Percentiles rank a stretch among this genome's conserved stretches.
phyloP scores from a whole-genome alignment of 1,139 yeast species.

The Lizanozyma gosingica region DNA sequence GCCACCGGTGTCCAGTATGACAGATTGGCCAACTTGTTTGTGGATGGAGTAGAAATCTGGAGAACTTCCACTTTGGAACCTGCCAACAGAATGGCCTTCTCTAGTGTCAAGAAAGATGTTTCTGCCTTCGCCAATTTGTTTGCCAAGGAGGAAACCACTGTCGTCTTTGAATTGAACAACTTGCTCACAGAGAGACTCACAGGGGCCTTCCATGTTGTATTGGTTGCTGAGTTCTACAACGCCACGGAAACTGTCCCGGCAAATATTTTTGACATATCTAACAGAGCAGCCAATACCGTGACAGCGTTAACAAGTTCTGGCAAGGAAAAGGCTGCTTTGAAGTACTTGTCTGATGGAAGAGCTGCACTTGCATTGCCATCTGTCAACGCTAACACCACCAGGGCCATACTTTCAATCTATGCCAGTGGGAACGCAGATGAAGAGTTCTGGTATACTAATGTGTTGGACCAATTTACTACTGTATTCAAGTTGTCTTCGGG shows the following conservation, averaged over 20 bases:
- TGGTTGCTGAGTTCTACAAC: conserved; percentile 45
- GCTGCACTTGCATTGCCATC: conserved; percentile 31
- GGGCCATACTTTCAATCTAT: conserved; percentile 49
- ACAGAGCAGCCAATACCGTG: conserved; percentile 24
- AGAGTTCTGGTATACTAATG: conserved; percentile 76
- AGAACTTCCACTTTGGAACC: conserved; percentile 85
- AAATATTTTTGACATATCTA: conserved; percentile 12
- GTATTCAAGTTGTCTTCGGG: conserved; percentile 25
- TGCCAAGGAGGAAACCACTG: conserved; percentile 20
- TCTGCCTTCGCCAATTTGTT: conserved; percentile 50
- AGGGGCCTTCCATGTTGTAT: conserved; percentile 51
- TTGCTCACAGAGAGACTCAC: conserved; percentile 45
- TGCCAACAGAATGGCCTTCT: conserved; percentile 16
- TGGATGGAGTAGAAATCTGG: conserved; percentile 68
- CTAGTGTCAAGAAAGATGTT: conserved; percentile 53
- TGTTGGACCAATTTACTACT: conserved; percentile 38
- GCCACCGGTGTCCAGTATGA: conserved; percentile 70
- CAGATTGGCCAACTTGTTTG: conserved; percentile 60
- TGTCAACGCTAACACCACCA: conserved; percentile 42
- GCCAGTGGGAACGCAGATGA: conserved; percentile 73
- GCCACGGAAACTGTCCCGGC: conserved; percentile 10
- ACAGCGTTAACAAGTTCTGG: conserved; percentile 20
- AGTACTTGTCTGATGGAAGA: conserved; percentile 32
- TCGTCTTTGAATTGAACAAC: conserved; percentile 60
- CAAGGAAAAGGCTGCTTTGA: conserved; percentile 28